A percentile compares a stretch with the other conserved stretches of the same genome.
These are phyloP conservation scores for Cutaneotrichosporon spelunceum DNA, from an alignment of 1,284 basidiomycete genomes.

Conservation along the genomic window DNA sequence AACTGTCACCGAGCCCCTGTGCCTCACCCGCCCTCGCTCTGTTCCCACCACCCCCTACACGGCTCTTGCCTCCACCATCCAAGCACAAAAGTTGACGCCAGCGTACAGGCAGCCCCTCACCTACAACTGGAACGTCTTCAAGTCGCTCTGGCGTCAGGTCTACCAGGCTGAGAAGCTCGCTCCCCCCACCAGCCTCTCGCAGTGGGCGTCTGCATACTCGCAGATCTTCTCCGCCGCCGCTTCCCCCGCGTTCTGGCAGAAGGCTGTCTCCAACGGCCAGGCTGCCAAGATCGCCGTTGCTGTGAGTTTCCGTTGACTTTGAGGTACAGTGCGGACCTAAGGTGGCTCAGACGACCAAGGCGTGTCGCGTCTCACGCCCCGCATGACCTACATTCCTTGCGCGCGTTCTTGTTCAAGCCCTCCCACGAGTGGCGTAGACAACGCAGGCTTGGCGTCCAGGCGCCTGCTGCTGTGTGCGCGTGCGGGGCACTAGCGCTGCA, in stretches of 20 bases:
- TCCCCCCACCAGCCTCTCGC: slow-evolving; percentile 67
- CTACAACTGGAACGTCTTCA: slow-evolving; percentile 79
- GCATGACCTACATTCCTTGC: neutral
- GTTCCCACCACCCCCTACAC: neutral
- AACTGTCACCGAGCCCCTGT: neutral
- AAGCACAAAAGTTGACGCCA: slow-evolving; percentile 44
- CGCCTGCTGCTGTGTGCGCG: too few relatives aligned
- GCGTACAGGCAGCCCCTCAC: slow-evolving; percentile 76
- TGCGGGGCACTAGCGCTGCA: too few relatives aligned
- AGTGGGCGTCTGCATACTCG: slow-evolving; percentile 68
- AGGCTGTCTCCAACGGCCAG: slow-evolving; percentile 68
- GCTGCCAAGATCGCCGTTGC: slow-evolving; percentile 77
- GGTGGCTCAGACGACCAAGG: neutral
- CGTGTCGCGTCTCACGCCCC: neutral
- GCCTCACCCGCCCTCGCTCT: neutral
- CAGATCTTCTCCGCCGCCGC: slow-evolving; percentile 67
- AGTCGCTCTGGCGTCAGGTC: slow-evolving; percentile 82
- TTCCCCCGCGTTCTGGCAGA: slow-evolving; percentile 67
- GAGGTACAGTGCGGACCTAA: neutral
- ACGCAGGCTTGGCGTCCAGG: neutral
- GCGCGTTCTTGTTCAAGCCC: neutral
- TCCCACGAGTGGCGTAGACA: neutral
- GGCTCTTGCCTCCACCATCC: neutral
- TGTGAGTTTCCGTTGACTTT: slow-evolving; percentile 59
- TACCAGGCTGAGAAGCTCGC: slow-evolving; percentile 84